These are phyloP conservation scores for Aspergillus sp. DNA, from an alignment of 2,329 filamentous ascomycete species.

Conservation along the genomic window DNA sequence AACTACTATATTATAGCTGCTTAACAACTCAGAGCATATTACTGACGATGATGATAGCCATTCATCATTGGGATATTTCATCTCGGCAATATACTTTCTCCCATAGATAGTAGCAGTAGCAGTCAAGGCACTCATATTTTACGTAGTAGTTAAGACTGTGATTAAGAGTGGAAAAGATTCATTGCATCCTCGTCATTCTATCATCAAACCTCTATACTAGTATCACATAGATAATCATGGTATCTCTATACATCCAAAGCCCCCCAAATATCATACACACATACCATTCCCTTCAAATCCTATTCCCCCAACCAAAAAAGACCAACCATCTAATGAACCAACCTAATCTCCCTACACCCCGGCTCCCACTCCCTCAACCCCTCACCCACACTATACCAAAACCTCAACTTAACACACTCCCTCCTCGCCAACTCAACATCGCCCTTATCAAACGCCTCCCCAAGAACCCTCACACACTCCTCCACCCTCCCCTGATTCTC, in stretches of 20 bases:
- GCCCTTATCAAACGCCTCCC: conserved; percentile 64
- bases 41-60: not conserved
- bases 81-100: no score
- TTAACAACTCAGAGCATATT: not conserved
- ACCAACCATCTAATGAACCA: conserved; percentile 47
- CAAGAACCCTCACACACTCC: conserved; percentile 64
- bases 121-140: no score
- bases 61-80: not conserved
- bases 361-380: conserved; percentile 81
- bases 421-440: conserved; percentile 66
- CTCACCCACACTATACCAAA: conserved; percentile 87
- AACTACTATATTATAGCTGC: not conserved
- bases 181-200: no score
- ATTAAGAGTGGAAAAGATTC: not conserved
- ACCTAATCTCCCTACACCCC: conserved; percentile 61
- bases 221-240: not conserved
- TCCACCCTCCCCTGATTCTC: conserved; percentile 70
- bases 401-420: conserved; percentile 77
- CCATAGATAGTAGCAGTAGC: no score
- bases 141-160: not conserved
- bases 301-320: no score
- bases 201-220: not conserved
- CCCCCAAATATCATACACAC: not conserved
- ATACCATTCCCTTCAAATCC: not conserved
- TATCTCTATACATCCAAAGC: not conserved